These are phyloP conservation scores for Lizanozyma gosingica DNA, from an alignment of 1,139 yeast genomes.

Conservation along the genomic window DNA sequence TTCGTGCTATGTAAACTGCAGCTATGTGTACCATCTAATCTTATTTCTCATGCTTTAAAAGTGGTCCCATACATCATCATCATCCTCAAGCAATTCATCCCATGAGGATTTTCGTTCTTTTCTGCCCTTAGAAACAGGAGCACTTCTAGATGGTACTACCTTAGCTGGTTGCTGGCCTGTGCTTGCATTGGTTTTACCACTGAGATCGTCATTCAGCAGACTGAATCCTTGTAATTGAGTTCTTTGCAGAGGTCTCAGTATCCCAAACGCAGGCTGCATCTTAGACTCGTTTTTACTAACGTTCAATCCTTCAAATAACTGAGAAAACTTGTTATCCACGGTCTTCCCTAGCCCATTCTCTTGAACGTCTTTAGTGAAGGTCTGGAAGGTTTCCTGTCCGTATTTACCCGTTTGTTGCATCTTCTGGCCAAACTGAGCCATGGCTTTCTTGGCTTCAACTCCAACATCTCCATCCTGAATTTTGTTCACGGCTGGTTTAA, in stretches of 20 bases:
- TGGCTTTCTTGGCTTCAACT: slow-evolving; percentile 77
- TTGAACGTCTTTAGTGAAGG: slow-evolving; percentile 44
- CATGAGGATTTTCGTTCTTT: neutral
- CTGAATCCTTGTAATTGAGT: slow-evolving; percentile 49
- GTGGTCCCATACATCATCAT: slow-evolving; percentile 37
- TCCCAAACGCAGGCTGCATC: slow-evolving; percentile 64
- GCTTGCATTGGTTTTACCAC: neutral
- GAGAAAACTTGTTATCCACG: slow-evolving; percentile 43
- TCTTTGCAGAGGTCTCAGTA: slow-evolving; percentile 49
- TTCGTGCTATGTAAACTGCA: too few relatives aligned
- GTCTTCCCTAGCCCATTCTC: slow-evolving; percentile 25
- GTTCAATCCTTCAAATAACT: slow-evolving; percentile 39
- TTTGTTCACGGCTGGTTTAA: slow-evolving; percentile 80
- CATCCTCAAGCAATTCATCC: neutral
- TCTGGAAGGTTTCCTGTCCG: slow-evolving; percentile 56
- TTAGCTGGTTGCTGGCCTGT: too few relatives aligned
- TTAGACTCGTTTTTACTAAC: slow-evolving; percentile 17
- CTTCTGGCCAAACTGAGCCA: slow-evolving; percentile 91
- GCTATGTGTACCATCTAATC: too few relatives aligned
- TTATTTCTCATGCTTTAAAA: too few relatives aligned
- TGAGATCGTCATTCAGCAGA: slow-evolving; percentile 15
- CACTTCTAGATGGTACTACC: neutral
- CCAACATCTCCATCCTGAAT: slow-evolving; percentile 76
- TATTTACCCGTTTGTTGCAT: slow-evolving; percentile 83
- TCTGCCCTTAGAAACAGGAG: neutral